These are phyloP conservation scores for Fraxinus floribunda DNA, from an alignment of 305 asterid genomes.

Conservation along the genomic window DNA sequence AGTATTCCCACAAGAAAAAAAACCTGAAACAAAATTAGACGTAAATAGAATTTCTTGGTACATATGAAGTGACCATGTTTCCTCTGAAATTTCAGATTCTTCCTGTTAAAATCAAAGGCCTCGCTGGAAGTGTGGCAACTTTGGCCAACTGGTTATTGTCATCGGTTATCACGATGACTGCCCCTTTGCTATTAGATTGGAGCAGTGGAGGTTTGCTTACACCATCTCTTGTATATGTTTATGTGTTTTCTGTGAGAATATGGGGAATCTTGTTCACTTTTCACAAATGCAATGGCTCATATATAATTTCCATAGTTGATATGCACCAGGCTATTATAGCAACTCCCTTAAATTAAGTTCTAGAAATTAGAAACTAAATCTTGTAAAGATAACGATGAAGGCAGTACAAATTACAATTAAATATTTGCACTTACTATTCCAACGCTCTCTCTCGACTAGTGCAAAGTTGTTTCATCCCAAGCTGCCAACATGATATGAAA, in stretches of 20 bases:
- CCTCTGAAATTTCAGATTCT: slow-evolving; percentile 57
- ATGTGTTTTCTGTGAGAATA: not conserved
- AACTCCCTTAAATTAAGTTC: not conserved
- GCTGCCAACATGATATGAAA: not conserved
- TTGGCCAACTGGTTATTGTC: slow-evolving; percentile 66
- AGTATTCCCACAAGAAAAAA: not conserved
- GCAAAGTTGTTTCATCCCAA: not conserved
- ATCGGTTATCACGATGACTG: slow-evolving; percentile 71
- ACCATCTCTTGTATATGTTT: slow-evolving; percentile 3
- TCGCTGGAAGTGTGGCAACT: slow-evolving; percentile 83
- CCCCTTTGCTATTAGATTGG: slow-evolving; percentile 77
- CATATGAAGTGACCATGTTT: not conserved
- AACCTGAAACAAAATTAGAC: not conserved
- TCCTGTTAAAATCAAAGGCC: slow-evolving; percentile 82
- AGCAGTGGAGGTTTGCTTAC: slow-evolving; percentile 73
- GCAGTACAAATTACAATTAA: not conserved
- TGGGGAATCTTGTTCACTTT: not conserved
- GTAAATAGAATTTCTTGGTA: not conserved
- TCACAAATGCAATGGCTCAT: not conserved
- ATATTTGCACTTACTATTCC: not conserved
- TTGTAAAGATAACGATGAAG: not conserved
- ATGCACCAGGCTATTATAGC: not conserved
- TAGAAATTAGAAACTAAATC: not conserved
- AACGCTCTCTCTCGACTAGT: not conserved
- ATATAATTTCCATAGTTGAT: not conserved